Evolutionary conservation across 2,329 filamentous ascomycete species (phyloP), one percentile per base, ranked within the genome.

Genomic region (Fusarium setosum): DNA sequence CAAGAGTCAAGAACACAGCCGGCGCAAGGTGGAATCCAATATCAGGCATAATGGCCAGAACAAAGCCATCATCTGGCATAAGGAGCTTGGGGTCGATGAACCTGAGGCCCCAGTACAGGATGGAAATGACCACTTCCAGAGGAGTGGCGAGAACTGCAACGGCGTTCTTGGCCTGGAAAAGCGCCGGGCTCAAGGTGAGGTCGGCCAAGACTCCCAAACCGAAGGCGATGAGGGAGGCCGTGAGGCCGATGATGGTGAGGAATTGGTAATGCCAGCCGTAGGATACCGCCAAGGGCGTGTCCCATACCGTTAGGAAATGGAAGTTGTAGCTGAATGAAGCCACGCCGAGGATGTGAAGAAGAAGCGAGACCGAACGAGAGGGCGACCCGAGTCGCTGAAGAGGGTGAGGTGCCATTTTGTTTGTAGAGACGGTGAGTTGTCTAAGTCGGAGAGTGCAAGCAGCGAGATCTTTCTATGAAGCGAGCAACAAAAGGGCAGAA

Each of bases 261-360:
- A 91, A 92, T 75, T 92, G 89, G 63, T 89, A 86, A 72, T 91
- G 85, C 78, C 90, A 84, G 57, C 91, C 91, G 69, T 90, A 92
- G 2, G 87, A 83, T 1, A 82, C 78, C 49, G 84, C 84, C 41
- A 89, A 83, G 50, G 81, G 76, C 11, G 81, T 84, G 3, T 86
- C 83, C 76, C 82, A 86, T 12, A 70, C 65, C 15, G 74, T 69
- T 3, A 89, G 77, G 68, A 84, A 87, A 59, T 80, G 75, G 73
- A 87, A 89, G 49, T 81, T 86, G 45, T 82, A 81, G 18, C 76
- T 67, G 70, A 88, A 88, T 7, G 84, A 87, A 34, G 78, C 70
- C 44, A 85, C 79, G 49, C 87, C 87, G 2, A 80, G 63, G 4
- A 82, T 75, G 75, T 94, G 91, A 38, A 92, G 75, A 10, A 86